Evolutionary conservation across 176 grass and related monocot genomes (phyloP), one percentile per base, ranked within the genome.

Genomic region (Poa pratensis): DNA sequence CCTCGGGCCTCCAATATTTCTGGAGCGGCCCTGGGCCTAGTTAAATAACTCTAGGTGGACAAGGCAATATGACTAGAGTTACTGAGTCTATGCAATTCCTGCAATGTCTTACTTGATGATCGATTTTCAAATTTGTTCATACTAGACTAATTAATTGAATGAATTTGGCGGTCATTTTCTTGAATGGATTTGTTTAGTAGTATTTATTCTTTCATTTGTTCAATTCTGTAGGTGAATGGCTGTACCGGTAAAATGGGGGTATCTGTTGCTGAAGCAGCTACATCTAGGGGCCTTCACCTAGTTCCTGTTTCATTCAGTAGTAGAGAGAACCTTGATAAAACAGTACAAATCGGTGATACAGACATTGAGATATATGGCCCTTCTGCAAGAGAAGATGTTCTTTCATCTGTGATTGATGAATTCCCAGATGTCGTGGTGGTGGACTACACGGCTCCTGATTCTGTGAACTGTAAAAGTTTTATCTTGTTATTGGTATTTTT

Each of bases 231-330:
- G 93, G 96, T 98, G 51, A 98, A 95, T 89, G 91, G 93, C 40
- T 95, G 96, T 86, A 94, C 78, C 71, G 93, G 96, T 43, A 98
- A 98, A 54, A 98, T 92, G 91, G 96, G 91, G 37, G 26, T 71
- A 81, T 83, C 86, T 80, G 91, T 94, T 71, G 93, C 93, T 22
- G 88, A 98, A 75, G 86, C 90, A 37, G 87, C 89, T 49, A 51
- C 79, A 81, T 89, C 79, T 55, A 84, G 86, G 76, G 96, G 96
- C 19, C 91, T 98, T 83, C 84, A 88, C 27, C 72, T 98, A 85
- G 81, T 94, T 59, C 96, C 93, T 74, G 58, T 95, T 65, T 94
- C 96, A 89, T 98, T 98, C 77, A 94, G 89, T 32, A 85, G 91
- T 52, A 78, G 30, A 84, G 93, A 98, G 84, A 87, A 84, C 23